Evolutionary conservation across 352 stramenopile species (phyloP).

Genomic region (Blastocystis sp.): DNA sequence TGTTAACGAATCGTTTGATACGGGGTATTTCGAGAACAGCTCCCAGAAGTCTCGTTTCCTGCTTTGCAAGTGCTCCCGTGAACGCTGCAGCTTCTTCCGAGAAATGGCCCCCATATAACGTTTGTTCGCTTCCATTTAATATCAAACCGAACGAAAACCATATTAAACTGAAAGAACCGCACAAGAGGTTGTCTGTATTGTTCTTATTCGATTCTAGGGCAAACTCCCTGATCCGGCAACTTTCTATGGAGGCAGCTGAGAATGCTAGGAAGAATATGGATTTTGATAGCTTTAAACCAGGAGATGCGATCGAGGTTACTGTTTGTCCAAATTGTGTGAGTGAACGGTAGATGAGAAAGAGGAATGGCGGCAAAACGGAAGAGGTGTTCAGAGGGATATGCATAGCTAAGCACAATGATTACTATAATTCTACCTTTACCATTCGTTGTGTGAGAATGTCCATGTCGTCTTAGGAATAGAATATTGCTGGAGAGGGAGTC

Average conservation of each 20-base stretch:
- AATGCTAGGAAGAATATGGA: slow-evolving; percentile 18
- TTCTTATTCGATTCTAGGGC: neutral
- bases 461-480: neutral
- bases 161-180: slow-evolving; percentile 57
- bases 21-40: neutral
- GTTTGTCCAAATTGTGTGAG: neutral
- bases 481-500: slow-evolving; percentile 28
- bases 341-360: slow-evolving; percentile 19
- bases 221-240: slow-evolving; percentile 35
- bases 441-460: slow-evolving; percentile 2
- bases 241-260: slow-evolving; percentile 43
- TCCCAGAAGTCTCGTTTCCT: neutral
- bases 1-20: neutral
- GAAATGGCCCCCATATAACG: slow-evolving; percentile 60
- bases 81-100: neutral
- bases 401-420: slow-evolving; percentile 57
- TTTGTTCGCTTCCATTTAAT: slow-evolving; percentile 55
- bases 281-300: slow-evolving; percentile 30
- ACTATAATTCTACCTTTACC: slow-evolving; percentile 54
- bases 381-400: slow-evolving; percentile 41
- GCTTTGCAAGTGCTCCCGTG: neutral
- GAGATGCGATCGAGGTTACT: slow-evolving; percentile 51
- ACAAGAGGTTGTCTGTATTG: neutral
- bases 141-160: slow-evolving; percentile 53
- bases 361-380: neutral